Evolutionary conservation across 2,329 filamentous ascomycete species (phyloP).

Genomic region (Sclerotiophoma versabilis): DNA sequence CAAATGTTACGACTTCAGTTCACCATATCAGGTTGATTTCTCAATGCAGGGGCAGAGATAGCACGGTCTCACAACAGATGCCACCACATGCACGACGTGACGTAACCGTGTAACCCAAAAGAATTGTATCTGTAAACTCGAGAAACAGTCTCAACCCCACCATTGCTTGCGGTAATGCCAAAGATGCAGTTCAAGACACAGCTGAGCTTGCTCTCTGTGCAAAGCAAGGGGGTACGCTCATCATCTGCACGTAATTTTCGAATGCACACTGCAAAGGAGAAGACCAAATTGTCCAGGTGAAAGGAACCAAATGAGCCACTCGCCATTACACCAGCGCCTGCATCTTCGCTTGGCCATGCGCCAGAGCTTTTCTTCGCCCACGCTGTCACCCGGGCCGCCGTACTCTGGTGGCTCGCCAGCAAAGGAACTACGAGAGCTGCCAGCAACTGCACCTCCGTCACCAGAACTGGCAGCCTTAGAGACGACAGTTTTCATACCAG

Average conservation of each 20-base stretch:
- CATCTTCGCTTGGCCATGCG: slow-evolving; percentile 14
- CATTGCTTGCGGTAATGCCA: slow-evolving; percentile 1
- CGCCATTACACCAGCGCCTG: slow-evolving; percentile 11
- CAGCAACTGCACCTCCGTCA: slow-evolving; percentile 1
- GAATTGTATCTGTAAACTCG: background rate
- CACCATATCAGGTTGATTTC: too few relatives aligned
- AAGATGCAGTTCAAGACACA: slow-evolving; percentile 5
- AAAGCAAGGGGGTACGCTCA: slow-evolving; percentile 1
- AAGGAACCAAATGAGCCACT: slow-evolving; percentile 16
- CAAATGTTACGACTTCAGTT: too few relatives aligned
- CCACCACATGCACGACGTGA: slow-evolving; percentile 11
- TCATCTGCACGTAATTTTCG: background rate
- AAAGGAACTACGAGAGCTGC: background rate
- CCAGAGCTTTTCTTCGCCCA: slow-evolving; percentile 7
- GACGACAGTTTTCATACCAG: background rate
- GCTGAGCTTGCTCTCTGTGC: background rate
- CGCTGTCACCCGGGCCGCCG: slow-evolving; percentile 2
- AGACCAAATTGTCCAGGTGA: background rate
- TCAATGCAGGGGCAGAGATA: slow-evolving; percentile 8
- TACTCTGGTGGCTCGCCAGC: background rate
- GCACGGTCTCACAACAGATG: slow-evolving; percentile 11
- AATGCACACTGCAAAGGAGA: background rate
- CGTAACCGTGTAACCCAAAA: slow-evolving; percentile 9
- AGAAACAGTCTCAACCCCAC: slow-evolving; percentile 13
- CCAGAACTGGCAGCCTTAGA: background rate